Percentiles rank a stretch among this genome's conserved stretches.
phyloP scores from a whole-genome alignment of 1,284 basidiomycete genomes.

The Fomitopsis betulina region DNA sequence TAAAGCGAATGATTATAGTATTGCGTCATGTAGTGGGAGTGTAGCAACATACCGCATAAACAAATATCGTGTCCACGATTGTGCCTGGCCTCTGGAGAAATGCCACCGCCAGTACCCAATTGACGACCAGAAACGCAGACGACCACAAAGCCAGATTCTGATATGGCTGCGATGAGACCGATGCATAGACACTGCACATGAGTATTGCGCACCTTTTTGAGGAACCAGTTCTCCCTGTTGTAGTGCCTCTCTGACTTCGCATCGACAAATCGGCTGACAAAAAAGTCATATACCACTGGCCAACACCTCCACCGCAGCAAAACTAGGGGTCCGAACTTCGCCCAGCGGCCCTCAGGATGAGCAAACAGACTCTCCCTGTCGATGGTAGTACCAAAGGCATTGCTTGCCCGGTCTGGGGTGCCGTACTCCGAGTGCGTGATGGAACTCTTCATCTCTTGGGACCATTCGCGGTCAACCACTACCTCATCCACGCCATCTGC shows the following conservation, averaged over 20 bases:
- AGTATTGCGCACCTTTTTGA: constrained; percentile 36
- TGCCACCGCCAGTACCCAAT: constrained; percentile 61
- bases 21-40: background rate
- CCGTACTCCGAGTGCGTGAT: constrained; percentile 45
- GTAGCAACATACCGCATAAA: constrained; percentile 48
- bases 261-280: constrained; percentile 52
- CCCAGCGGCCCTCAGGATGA: constrained; percentile 29
- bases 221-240: constrained; percentile 45
- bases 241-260: constrained; percentile 58
- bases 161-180: no score
- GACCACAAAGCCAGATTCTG: constrained; percentile 61
- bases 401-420: constrained; percentile 42
- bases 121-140: constrained; percentile 60
- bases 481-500: constrained; percentile 55
- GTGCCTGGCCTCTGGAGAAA: constrained; percentile 45
- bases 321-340: constrained; percentile 23
- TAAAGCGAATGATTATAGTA: constrained; percentile 19
- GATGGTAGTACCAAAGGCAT: constrained; percentile 28
- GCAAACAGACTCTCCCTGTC: constrained; percentile 28
- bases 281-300: constrained; percentile 42
- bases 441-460: constrained; percentile 48
- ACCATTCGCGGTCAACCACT: constrained; percentile 69
- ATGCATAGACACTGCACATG: background rate
- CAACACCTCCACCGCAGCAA: constrained; percentile 38
- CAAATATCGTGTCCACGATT: constrained; percentile 54